Conservation (phyloP, 306 rosid species). For the Quercus rubra region DNA sequence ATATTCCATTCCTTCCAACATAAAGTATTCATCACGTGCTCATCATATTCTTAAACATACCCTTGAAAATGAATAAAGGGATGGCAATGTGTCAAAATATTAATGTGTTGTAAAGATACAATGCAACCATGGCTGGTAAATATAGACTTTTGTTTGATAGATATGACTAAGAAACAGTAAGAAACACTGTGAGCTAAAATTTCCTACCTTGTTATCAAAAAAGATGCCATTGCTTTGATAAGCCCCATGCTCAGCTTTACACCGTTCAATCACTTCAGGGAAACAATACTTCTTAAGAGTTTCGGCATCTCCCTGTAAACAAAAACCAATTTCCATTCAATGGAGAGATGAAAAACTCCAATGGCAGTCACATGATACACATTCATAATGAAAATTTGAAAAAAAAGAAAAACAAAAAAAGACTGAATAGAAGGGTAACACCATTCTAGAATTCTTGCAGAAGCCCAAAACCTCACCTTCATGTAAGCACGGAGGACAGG, state of each 20-base stretch:
- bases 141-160: not conserved
- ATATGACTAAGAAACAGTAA: not conserved
- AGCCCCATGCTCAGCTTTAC: slow-evolving; percentile 81
- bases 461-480: slow-evolving; percentile 46
- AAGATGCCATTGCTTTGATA: slow-evolving; percentile 71
- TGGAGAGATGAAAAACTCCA: slow-evolving; percentile 21
- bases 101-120: not conserved
- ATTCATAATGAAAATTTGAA: slow-evolving; percentile 1
- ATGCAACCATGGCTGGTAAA: too few species aligned
- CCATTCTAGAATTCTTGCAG: slow-evolving; percentile 6
- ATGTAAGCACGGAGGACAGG: slow-evolving; percentile 88
- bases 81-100: not conserved
- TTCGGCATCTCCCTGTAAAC: slow-evolving; percentile 70
- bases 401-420: not conserved
- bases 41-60: not conserved
- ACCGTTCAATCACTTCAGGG: slow-evolving; percentile 79
- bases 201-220: slow-evolving; percentile 78
- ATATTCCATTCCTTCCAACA: not conserved
- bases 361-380: slow-evolving; percentile 6
- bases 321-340: not conserved
- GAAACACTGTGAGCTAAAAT: not conserved
- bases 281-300: slow-evolving; percentile 74
- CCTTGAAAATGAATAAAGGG: not conserved
- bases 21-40: not conserved
- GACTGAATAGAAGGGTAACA: not conserved